Percentiles rank a stretch among this genome's conserved stretches.
Evolutionary conservation across 345 rosid species (phyloP).

Genomic region (Psidium guajava): DNA sequence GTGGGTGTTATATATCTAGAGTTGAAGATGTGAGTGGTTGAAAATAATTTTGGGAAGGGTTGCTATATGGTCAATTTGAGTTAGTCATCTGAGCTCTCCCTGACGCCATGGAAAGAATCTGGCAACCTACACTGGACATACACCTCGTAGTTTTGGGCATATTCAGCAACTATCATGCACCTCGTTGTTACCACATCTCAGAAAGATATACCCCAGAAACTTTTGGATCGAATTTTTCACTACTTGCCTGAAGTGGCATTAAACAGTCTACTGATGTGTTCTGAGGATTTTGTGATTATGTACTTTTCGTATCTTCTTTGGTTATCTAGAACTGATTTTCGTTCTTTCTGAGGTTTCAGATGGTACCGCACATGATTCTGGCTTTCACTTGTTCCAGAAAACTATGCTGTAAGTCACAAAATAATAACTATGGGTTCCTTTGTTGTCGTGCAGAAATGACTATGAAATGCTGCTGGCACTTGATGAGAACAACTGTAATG

Average conservation of each 20-base stretch:
- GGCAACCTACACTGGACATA: background rate
- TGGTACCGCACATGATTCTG: background rate
- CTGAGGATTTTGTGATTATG: background rate
- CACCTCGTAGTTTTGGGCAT: background rate
- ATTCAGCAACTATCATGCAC: background rate
- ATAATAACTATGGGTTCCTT: background rate
- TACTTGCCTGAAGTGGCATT: background rate
- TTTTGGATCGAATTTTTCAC: background rate
- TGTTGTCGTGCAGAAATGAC: slow-evolving; percentile 53
- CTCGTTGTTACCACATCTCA: background rate
- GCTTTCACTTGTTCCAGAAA: background rate
- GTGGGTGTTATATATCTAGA: background rate
- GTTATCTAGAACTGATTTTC: background rate
- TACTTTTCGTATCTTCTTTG: background rate
- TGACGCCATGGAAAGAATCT: background rate
- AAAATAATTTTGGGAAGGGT: background rate
- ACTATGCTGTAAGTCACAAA: background rate
- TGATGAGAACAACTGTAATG: slow-evolving; percentile 59
- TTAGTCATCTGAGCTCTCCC: background rate
- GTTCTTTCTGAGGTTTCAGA: background rate
- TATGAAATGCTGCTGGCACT: slow-evolving; percentile 89
- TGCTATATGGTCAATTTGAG: background rate
- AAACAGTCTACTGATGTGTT: background rate
- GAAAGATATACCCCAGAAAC: background rate
- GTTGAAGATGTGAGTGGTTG: background rate